Conservation (phyloP, 352 stramenopile species). For the Phytophthora sojae region DNA sequence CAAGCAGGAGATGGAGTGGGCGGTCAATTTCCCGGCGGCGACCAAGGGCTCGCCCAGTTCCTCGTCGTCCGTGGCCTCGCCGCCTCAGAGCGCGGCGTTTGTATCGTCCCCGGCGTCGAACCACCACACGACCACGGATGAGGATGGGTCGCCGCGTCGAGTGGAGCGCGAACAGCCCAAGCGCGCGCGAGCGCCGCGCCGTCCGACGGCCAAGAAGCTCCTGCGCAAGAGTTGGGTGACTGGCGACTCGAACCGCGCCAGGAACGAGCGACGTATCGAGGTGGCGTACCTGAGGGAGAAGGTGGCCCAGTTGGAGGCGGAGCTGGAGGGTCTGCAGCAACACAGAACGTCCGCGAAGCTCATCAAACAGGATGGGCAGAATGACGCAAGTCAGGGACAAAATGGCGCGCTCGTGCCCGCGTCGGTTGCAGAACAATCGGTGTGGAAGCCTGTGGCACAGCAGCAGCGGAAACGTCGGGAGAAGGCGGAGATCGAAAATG, state of each 20-base stretch:
- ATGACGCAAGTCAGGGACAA: conserved; percentile 9
- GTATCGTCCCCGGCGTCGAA: conserved; percentile 29
- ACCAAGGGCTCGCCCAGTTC: conserved; percentile 21
- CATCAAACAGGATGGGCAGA: conserved; percentile 30
- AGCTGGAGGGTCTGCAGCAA: conserved; percentile 35
- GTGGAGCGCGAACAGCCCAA: conserved; percentile 25
- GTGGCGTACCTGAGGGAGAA: conserved; percentile 51
- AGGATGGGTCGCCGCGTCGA: conserved; percentile 30
- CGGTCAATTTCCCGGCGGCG: conserved; percentile 13
- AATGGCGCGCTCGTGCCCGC: conserved; percentile 13
- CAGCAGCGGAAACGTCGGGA: conserved; percentile 40
- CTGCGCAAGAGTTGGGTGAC: conserved; percentile 42
- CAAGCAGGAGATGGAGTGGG: conserved; percentile 38
- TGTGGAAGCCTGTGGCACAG: conserved; percentile 38
- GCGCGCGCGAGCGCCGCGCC: conserved; percentile 23
- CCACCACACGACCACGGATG: conserved; percentile 37
- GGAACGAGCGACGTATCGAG: conserved; percentile 50
- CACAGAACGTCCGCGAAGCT: conserved; percentile 27
- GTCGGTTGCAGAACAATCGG: conserved; percentile 29
- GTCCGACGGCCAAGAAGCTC: conserved; percentile 40
- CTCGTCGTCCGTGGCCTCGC: conserved; percentile 21
- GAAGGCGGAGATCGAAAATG: conserved; percentile 51
- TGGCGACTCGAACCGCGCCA: conserved; percentile 45
- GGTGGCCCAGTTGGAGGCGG: conserved; percentile 43
- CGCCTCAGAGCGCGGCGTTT: conserved; percentile 7